Evolutionary conservation across 768 basidiomycete genomes (phyloP), one percentile per base, ranked within the genome.

Genomic region (Calvatia gigantea): DNA sequence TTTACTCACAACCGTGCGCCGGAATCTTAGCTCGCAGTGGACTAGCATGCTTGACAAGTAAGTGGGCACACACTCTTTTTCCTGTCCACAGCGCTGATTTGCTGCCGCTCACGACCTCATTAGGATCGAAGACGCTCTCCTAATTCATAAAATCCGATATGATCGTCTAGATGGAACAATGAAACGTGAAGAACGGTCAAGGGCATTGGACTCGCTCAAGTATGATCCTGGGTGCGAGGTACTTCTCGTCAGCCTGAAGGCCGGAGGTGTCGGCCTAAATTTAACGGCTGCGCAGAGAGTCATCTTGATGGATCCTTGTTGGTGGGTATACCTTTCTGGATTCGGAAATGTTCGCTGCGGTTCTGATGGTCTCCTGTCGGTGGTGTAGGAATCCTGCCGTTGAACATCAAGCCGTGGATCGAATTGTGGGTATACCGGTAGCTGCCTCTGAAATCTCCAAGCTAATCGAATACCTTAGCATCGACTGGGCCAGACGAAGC

Each of bases 221-320:
- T 79, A 81, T 60, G 94, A 99, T 64, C 94, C 93, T 12, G 76
- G 76, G 23, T 92, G 91, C 66, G 97, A 99, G 75, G 92, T 99
- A 14, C 77, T 99, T 38, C 80, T 99, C 29, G 95, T 99, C 64
- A 97, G 94, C 67, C 77, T 98, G 61, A 91, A 96, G 65, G 97
- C 97, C 6, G 97, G 97, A 51, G 97, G 97, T 51, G 97, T 99
- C 4, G 97, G 96, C 14, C 75, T 99, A 54, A 99, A 98, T 69
- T 80, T 98, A 42, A 98, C 96, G 1, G 88, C 94, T 15, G 97
- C 96, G 44, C 91, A 87, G 65, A 90, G 87, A 51, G 94, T 91
- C 15, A 98, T 97, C 70, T 74, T 99, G 39, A 94, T 98, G 85
- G 94, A 98, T 72, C 94, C 94, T 38, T 98, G 97, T 69, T 98